Evolutionary conservation across 768 basidiomycete genomes (phyloP).

Genomic region (Suillus clintonianus): DNA sequence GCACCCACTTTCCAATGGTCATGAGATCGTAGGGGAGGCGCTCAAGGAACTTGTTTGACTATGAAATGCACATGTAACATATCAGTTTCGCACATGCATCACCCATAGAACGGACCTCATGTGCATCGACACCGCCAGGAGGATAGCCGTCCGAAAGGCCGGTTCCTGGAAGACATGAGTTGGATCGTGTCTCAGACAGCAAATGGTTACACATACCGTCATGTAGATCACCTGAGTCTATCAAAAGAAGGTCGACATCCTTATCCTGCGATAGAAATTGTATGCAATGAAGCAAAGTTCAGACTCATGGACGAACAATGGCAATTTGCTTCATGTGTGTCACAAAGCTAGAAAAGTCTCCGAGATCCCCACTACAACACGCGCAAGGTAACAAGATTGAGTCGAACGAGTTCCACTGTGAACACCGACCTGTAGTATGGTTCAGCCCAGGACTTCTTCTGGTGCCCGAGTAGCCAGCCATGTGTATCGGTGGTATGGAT

Average conservation of each 20-base stretch:
- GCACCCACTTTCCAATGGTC: slow-evolving; percentile 76
- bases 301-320: slow-evolving; percentile 36
- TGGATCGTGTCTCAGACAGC: neutral
- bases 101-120: slow-evolving; percentile 49
- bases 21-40: slow-evolving; percentile 83
- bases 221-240: slow-evolving; percentile 79
- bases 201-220: slow-evolving; percentile 44
- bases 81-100: neutral
- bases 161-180: slow-evolving; percentile 50
- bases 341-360: slow-evolving; percentile 86
- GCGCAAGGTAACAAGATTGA: neutral
- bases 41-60: slow-evolving; percentile 75
- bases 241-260: slow-evolving; percentile 80
- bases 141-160: slow-evolving; percentile 79
- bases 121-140: slow-evolving; percentile 66
- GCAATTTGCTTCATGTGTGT: slow-evolving; percentile 80
- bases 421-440: slow-evolving; percentile 64
- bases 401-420: neutral
- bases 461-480: slow-evolving; percentile 84
- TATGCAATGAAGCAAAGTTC: neutral
- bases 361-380: slow-evolving; percentile 54
- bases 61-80: neutral
- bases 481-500: slow-evolving; percentile 86
- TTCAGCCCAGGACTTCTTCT: slow-evolving; percentile 70
- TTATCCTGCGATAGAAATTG: slow-evolving; percentile 42